Evolutionary conservation across 495 filamentous ascomycete species (phyloP), one percentile per base, ranked within the genome.

Genomic region (Talaromyces wortmannii): DNA sequence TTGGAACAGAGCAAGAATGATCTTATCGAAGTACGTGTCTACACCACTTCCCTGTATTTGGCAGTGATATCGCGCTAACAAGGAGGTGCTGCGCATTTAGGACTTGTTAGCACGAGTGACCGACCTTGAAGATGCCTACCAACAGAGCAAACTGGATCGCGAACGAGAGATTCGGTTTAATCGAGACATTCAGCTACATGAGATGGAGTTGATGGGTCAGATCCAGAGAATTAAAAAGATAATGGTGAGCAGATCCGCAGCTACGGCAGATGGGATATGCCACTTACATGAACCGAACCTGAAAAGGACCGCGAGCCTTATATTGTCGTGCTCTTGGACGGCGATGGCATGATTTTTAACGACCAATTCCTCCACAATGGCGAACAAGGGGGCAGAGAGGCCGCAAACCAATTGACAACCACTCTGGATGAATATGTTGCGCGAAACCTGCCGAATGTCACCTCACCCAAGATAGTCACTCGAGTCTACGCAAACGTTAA

Each of bases 301-400:
- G 29, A 53, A 47, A 64, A 91, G 88, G 85, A 85, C 47, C 81
- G 80, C 49, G 87, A 91, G 73, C 83, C 86, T 7, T 92, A 90
- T 62, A 76, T 91, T 59, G 65, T 89, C 30, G 78, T 90, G 15
- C 71, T 95, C 55, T 79, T 95, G 51, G 89, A 95, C 63, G 89
- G 87, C 30, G 85, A 91, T 62, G 84, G 84, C 30, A 79, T 90
- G 61, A 80, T 92, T 59, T 95, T 95, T 65, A 76, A 83, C 51
- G 83, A 90, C 58, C 66, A 79, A 33, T 78, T 82, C 42, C 62
- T 91, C 49, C 73, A 78, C 51, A 73, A 80, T 46, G 89, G 87
- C 5, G 70, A 84, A 59, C 73, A 81, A 50, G 90, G 90, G 40
- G 90, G 90, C 29, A 87, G 78, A 60, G 77, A 76, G 65, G 89